Evolutionary conservation across 805 yeast genomes (phyloP).

Genomic region (Isabelozyma gotoi): DNA sequence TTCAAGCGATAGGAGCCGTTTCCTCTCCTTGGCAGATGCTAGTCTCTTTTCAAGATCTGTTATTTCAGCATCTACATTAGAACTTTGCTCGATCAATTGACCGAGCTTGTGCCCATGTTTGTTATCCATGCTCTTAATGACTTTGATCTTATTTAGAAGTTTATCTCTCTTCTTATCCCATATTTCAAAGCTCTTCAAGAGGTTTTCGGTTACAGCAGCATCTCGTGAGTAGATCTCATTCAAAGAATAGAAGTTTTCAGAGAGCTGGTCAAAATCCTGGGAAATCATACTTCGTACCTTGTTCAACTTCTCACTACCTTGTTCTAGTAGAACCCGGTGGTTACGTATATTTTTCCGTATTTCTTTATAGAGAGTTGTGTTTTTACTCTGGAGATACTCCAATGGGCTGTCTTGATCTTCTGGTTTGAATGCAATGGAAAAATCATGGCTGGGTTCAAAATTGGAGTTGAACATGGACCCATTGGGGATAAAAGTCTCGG

Average conservation of each 20-base stretch:
- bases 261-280: slow-evolving; percentile 33
- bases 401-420: slow-evolving; percentile 8
- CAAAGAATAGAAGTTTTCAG: slow-evolving; percentile 43
- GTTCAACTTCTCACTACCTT: slow-evolving; percentile 34
- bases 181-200: slow-evolving; percentile 27
- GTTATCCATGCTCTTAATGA: slow-evolving; percentile 39
- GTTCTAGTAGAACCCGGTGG: slow-evolving; percentile 25
- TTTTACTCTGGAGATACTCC: slow-evolving; percentile 10
- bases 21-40: slow-evolving; percentile 29
- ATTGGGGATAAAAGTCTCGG: too few relatives aligned
- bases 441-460: not conserved
- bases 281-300: slow-evolving; percentile 26
- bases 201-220: slow-evolving; percentile 19
- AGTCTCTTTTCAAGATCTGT: slow-evolving; percentile 35
- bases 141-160: slow-evolving; percentile 33
- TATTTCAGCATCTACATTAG: slow-evolving; percentile 38
- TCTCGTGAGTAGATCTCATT: slow-evolving; percentile 47
- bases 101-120: slow-evolving; percentile 43
- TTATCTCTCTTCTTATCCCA: slow-evolving; percentile 42
- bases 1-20: slow-evolving; percentile 33
- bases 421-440: not conserved
- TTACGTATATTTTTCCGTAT: slow-evolving; percentile 17
- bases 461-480: not conserved
- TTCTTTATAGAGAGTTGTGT: slow-evolving; percentile 14
- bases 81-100: slow-evolving; percentile 30